Conservation (phyloP, 805 yeast genomes). For the Kazachstania bromeliacearum region DNA sequence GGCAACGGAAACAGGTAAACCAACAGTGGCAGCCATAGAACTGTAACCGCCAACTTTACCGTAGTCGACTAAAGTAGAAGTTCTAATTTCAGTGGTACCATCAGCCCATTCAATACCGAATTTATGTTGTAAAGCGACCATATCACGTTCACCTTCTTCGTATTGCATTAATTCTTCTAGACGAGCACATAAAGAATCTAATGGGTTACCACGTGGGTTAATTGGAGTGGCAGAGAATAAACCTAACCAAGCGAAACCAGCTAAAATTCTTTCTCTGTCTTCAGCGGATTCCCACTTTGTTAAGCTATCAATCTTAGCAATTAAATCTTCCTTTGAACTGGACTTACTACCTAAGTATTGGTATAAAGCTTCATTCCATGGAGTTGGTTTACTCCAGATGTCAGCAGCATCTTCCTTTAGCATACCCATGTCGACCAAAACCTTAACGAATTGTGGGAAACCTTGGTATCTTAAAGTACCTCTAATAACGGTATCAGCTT, state of each 20-base stretch:
- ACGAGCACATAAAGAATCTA: slow-evolving; percentile 95
- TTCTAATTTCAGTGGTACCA: slow-evolving; percentile 83
- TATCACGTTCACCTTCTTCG: slow-evolving; percentile 90
- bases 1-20: slow-evolving; percentile 98
- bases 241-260: slow-evolving; percentile 92
- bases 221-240: slow-evolving; percentile 67
- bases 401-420: slow-evolving; percentile 66
- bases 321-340: slow-evolving; percentile 58
- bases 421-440: slow-evolving; percentile 87
- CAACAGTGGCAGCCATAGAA: slow-evolving; percentile 97
- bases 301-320: slow-evolving; percentile 64
- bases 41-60: slow-evolving; percentile 87
- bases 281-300: slow-evolving; percentile 72
- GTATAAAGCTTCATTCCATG: slow-evolving; percentile 88
- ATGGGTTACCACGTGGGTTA: slow-evolving; percentile 86
- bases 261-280: slow-evolving; percentile 77
- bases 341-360: slow-evolving; percentile 67
- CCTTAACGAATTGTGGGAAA: slow-evolving; percentile 96
- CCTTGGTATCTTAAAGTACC: slow-evolving; percentile 98
- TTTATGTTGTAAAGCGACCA: slow-evolving; percentile 93
- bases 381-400: slow-evolving; percentile 44
- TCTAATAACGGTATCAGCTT: slow-evolving; percentile 92
- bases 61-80: slow-evolving; percentile 89
- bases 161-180: slow-evolving; percentile 93
- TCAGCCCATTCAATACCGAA: slow-evolving; percentile 96